Base-by-base conservation (phyloP, 345 rosid species). In the Eucalyptus erythrocorys region DNA sequence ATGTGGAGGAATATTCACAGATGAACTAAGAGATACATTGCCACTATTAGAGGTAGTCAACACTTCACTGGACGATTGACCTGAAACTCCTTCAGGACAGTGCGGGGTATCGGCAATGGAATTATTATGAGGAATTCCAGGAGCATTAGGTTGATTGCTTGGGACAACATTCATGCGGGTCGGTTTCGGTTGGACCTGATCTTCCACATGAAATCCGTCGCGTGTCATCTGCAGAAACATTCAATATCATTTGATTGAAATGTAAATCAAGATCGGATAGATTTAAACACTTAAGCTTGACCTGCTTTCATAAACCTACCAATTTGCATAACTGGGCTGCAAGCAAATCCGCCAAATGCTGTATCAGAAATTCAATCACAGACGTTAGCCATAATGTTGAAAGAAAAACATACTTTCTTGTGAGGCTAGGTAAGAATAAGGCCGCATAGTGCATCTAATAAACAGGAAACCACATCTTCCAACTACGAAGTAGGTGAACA, bases 341-440 rank as follows among this genome's bases (percentile, higher is more conserved):
- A 88, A 98, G 99, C 93, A 98, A 93, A 94, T 98, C 99, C 3
- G 99, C 98, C 40, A 91, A 85, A 90, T 95, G 95, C 99, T 98
- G 99, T 88, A 40, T 32, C 40, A 66, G 42, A 89, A 48, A 87
- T 88, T 88, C 91, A 92, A 88, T 92, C 88, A 86, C 48, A 80
- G 85, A 90, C 68, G 89, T 92, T 89, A 87, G 12, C 27, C 48
- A 89, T 66, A 66, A 66, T 66, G 42, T 66, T 66, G 22, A 32
- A 66, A 66, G 40, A 66, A 57, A 57, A 66, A n/a, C 79, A 15
- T 32, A 32, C 13, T 45, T 64, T 59, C 66, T 32, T 37, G 11
- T 42, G 16, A 87, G 53, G 53, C 53, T 26, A 61, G 42, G 42
- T 42, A 64, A 30, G 81, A 43, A 45, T 13, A 45, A 87, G 42